Conservation (phyloP, 208 protist species). For the Leishmania lainsoni region DNA sequence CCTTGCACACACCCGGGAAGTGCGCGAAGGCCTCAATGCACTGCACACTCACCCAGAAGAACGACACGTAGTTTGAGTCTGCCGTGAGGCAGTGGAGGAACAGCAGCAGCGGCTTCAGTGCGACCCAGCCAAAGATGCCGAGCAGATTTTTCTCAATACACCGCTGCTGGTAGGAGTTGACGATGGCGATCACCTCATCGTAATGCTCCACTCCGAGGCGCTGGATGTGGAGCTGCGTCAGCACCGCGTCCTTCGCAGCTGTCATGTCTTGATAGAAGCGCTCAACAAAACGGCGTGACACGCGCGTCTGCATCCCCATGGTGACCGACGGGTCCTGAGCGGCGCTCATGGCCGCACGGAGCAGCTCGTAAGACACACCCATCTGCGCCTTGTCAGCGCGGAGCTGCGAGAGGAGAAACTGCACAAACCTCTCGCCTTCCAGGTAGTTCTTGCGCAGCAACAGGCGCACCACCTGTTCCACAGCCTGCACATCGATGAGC, state of each 20-base stretch:
- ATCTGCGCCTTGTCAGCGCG: slow-evolving; percentile 37
- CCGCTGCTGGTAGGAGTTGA: slow-evolving; percentile 69
- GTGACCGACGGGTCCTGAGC: slow-evolving; percentile 80
- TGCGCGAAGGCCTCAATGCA: slow-evolving; percentile 74
- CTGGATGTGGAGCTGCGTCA: slow-evolving; percentile 75
- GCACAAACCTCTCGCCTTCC: slow-evolving; percentile 76
- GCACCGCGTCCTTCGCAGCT: slow-evolving; percentile 70
- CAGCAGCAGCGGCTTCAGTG: slow-evolving; percentile 62
- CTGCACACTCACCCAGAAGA: slow-evolving; percentile 89
- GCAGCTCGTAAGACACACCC: slow-evolving; percentile 32
- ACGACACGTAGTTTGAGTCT: slow-evolving; percentile 89
- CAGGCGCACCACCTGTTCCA: slow-evolving; percentile 58
- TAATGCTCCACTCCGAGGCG: slow-evolving; percentile 68
- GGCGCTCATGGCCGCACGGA: slow-evolving; percentile 58
- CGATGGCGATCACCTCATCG: slow-evolving; percentile 62
- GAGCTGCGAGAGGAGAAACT: slow-evolving; percentile 59
- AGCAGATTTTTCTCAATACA: slow-evolving; percentile 63
- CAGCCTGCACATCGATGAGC: slow-evolving; percentile 73
- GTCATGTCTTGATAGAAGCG: slow-evolving; percentile 66
- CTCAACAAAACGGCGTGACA: slow-evolving; percentile 58
- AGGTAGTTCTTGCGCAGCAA: slow-evolving; percentile 55
- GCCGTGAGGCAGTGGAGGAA: slow-evolving; percentile 79
- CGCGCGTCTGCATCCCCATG: slow-evolving; percentile 33
- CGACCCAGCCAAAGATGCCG: slow-evolving; percentile 87
- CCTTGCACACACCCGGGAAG: slow-evolving; percentile 65